Conservation (phyloP, 108 stramenopile genomes). For the Conticribra weissflogii region DNA sequence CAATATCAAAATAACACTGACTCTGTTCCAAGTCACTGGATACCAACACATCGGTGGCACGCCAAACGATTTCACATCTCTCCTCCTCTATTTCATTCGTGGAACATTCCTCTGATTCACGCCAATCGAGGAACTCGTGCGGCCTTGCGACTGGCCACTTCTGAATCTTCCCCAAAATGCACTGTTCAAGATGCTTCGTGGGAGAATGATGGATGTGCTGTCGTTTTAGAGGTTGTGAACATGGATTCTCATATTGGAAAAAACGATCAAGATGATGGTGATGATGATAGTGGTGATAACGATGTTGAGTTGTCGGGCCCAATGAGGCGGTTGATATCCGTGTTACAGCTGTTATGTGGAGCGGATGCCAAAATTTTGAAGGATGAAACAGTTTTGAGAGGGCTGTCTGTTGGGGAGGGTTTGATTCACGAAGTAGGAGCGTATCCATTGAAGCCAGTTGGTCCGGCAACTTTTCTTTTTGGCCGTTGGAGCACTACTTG, state of each 20-base stretch:
- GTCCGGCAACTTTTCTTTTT: constrained; percentile 48
- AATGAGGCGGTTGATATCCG: constrained; percentile 9
- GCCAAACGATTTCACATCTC: constrained; percentile 84
- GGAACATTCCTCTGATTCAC: constrained; percentile 75
- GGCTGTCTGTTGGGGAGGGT: constrained; percentile 31
- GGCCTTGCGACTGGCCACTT: constrained; percentile 59
- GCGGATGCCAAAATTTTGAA: constrained; percentile 26
- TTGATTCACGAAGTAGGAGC: constrained; percentile 41
- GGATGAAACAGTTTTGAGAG: constrained; percentile 26
- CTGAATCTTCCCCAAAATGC: constrained; percentile 36
- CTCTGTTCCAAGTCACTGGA: no score
- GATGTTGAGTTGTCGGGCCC: no score
- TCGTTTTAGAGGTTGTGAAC: constrained; percentile 18
- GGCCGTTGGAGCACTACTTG: background rate
- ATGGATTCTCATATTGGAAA: no score
- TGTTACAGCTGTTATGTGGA: constrained; percentile 35
- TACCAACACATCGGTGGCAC: constrained; percentile 84
- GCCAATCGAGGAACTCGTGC: constrained; percentile 77
- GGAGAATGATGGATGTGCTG: constrained; percentile 45
- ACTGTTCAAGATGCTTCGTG: constrained; percentile 77
- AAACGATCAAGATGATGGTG: no score
- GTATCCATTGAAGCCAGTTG: constrained; percentile 32
- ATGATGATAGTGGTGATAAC: no score
- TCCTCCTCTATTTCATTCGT: constrained; percentile 50
- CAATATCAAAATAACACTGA: no score